phyloP scores from a whole-genome alignment of 139 green algal genomes.

The Coccomyxa sp. region DNA sequence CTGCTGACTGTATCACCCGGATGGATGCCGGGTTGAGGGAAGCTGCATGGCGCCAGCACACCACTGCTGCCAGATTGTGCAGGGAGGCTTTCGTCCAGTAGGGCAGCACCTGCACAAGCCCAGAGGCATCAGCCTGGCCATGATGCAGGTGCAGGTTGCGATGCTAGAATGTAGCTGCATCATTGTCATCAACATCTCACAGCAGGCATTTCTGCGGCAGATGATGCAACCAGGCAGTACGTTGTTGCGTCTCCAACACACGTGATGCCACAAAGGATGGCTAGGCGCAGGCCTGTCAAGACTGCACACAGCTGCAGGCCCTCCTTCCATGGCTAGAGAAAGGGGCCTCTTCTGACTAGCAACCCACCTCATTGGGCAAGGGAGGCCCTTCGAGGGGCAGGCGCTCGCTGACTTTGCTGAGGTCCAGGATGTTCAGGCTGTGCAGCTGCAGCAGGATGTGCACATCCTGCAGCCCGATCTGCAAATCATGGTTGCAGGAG shows the following conservation, averaged over 20 bases:
- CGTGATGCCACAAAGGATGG: not conserved
- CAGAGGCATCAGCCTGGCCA: not conserved
- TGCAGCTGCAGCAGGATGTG: not conserved
- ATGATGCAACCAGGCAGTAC: not conserved
- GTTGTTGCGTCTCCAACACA: not conserved
- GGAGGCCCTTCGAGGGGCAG: not conserved
- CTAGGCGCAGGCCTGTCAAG: not conserved
- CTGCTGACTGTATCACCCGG: too few relatives aligned
- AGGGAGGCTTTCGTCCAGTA: not conserved
- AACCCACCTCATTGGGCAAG: not conserved
- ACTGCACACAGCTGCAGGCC: not conserved
- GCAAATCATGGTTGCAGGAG: slow-evolving; percentile 37
- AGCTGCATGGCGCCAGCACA: not conserved
- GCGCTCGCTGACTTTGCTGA: not conserved
- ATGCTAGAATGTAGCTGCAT: not conserved
- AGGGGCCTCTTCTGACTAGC: not conserved
- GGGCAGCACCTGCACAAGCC: not conserved
- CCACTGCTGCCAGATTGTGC: not conserved
- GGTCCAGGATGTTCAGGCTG: not conserved
- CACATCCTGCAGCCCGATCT: slow-evolving; percentile 9
- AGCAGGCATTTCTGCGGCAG: not conserved
- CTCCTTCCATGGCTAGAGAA: not conserved
- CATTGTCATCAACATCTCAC: not conserved
- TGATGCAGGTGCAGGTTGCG: not conserved
- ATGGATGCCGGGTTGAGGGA: not conserved